Conservation (phyloP, 2,329 filamentous ascomycete species). For the Whalleya microplaca region DNA sequence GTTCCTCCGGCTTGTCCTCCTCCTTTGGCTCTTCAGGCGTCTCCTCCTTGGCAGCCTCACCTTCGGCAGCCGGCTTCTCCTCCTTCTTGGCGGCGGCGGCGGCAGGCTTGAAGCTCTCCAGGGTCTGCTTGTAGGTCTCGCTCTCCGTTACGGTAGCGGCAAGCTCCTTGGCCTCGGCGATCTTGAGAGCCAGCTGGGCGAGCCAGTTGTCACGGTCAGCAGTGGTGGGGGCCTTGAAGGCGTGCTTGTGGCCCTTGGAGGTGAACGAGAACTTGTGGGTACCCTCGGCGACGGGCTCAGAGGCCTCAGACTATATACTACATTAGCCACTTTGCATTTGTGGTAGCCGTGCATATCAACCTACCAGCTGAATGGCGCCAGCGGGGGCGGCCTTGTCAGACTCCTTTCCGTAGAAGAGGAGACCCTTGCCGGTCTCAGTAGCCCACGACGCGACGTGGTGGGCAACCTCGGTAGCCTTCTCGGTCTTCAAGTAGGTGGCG, state of each 20-base stretch:
- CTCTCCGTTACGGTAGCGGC: conserved; percentile 73
- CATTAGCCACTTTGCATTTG: conserved; percentile 33
- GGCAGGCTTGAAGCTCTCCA: conserved; percentile 69
- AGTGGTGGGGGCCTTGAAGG: conserved; percentile 78
- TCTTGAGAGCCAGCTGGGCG: conserved; percentile 78
- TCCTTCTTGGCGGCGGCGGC: conserved; percentile 48
- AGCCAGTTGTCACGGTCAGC: conserved; percentile 94
- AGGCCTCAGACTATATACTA: conserved; percentile 55
- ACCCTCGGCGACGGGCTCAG: conserved; percentile 76
- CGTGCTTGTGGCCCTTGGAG: conserved; percentile 86
- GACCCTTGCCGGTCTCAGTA: conserved; percentile 90
- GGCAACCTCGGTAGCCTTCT: conserved; percentile 77
- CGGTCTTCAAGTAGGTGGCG: conserved; percentile 77
- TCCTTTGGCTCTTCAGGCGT: conserved; percentile 36
- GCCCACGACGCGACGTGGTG: conserved; percentile 88
- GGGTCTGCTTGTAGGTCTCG: conserved; percentile 85
- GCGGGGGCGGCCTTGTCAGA: conserved; percentile 79
- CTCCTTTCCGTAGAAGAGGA: conserved; percentile 89
- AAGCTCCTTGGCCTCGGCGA: conserved; percentile 82
- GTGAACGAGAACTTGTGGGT: conserved; percentile 84
- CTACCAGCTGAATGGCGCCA: conserved; percentile 84
- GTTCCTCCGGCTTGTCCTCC: conserved; percentile 49
- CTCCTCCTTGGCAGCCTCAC: conserved; percentile 43
- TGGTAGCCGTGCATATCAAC: conserved; percentile 36
- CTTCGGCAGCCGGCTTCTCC: conserved; percentile 47